Percentiles rank a stretch among this genome's conserved stretches.
Conservation (phyloP, 2,329 filamentous ascomycete species). For the Epichloe festucae region DNA sequence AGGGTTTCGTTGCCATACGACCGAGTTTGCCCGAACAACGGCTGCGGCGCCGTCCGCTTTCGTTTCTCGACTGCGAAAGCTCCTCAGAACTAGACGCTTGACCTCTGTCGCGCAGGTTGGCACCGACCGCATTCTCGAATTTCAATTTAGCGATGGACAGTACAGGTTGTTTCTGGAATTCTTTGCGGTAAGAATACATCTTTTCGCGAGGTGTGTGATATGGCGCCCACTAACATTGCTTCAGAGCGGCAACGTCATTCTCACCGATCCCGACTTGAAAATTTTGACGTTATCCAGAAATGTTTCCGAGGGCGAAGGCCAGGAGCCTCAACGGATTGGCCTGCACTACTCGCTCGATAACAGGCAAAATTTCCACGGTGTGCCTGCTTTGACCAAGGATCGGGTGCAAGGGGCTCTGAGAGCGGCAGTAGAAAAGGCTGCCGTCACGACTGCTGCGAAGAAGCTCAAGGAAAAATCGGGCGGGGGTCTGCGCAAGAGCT, state of each 20-base stretch:
- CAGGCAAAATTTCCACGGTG: constrained; percentile 68
- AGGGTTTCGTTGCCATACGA: constrained; percentile 91
- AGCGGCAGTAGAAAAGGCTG: constrained; percentile 47
- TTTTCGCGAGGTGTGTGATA: no score
- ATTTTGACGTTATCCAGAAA: constrained; percentile 71
- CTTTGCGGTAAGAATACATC: constrained; percentile 46
- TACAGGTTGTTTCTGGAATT: constrained; percentile 89
- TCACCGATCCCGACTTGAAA: constrained; percentile 74
- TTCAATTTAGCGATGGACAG: constrained; percentile 82
- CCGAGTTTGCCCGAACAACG: constrained; percentile 77
- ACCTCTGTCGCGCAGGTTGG: constrained; percentile 76
- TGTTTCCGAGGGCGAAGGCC: constrained; percentile 68
- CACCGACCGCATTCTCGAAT: constrained; percentile 84
- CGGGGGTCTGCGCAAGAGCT: constrained; percentile 60
- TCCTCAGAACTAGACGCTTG: constrained; percentile 72
- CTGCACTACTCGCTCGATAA: constrained; percentile 67
- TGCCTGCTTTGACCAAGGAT: constrained; percentile 62
- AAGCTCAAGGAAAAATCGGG: constrained; percentile 61
- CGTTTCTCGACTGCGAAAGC: constrained; percentile 73
- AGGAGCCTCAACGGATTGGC: constrained; percentile 69
- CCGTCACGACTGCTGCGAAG: constrained; percentile 35
- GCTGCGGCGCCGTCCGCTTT: constrained; percentile 76
- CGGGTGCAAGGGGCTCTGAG: constrained; percentile 57
- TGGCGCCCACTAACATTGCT: background rate
- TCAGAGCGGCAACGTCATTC: constrained; percentile 74